Evolutionary conservation across 495 filamentous ascomycete species (phyloP).

Genomic region (Hyaloscypha hepaticicola): DNA sequence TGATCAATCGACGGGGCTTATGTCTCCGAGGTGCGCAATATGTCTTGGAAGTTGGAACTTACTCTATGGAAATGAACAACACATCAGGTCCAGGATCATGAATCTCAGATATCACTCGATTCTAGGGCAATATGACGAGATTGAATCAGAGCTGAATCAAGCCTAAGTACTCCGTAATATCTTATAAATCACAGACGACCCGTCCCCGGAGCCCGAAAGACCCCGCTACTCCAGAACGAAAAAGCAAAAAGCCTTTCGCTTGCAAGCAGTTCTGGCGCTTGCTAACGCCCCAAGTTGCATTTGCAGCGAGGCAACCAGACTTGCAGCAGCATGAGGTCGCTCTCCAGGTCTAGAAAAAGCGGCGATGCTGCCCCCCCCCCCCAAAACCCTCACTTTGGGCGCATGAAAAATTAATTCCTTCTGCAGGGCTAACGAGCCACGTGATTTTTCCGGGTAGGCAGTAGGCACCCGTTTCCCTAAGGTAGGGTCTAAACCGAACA

Average conservation of each 20-base stretch:
- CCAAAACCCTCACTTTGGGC: neutral
- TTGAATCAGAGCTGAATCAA: neutral
- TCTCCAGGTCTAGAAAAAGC: neutral
- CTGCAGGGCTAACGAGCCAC: conserved; percentile 10
- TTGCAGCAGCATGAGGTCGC: neutral
- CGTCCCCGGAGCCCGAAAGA: neutral
- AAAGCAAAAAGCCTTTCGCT: neutral
- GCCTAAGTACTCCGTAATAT: neutral
- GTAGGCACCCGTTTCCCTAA: neutral
- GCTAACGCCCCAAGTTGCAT: neutral
- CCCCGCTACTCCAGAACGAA: neutral
- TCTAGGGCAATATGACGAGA: neutral
- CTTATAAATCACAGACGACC: neutral
- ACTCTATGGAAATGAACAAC: neutral
- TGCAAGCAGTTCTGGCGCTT: neutral
- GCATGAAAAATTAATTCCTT: neutral
- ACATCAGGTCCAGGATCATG: neutral
- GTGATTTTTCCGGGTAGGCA: neutral
- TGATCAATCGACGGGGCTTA: neutral
- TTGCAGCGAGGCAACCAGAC: neutral
- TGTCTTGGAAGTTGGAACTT: neutral
- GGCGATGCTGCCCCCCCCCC: neutral
- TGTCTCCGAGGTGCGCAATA: neutral
- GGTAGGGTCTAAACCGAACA: neutral
- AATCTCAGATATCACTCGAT: neutral